Base-by-base conservation (phyloP, 139 green algal species). In the Chlamydomonas sphaeroides region DNA sequence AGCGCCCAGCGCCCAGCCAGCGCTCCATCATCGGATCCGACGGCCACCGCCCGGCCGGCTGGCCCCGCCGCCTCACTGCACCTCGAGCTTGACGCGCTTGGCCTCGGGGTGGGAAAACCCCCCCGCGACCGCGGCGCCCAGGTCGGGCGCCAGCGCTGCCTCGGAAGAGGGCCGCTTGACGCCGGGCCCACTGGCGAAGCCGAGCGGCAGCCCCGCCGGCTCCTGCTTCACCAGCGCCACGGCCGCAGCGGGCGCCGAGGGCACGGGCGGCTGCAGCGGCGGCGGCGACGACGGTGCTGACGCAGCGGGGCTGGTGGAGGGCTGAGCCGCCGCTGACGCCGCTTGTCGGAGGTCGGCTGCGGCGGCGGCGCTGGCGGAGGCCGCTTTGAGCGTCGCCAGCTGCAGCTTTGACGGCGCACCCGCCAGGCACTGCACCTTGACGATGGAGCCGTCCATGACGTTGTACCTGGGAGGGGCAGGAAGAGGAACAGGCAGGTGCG, bases 391-490 rank as follows among this genome's bases (percentile, higher is more conserved):
- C 17, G 33, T 68, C 26, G 79, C 42, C 17, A 65, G 33, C 41
- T 63, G 68, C 18, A 79, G 68, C 33, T 76, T 76, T 0, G 80
- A 66, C 14, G 80, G 80, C 25, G 59, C 80, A 0, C 80, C 80
- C 15, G 57, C 66, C 21, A 84, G 42, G 49, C 62, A 74, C 1
- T 83, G 61, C 39, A 87, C 84, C 78, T 90, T 90, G 23, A 92
- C 88, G 33, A 92, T 72, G 6, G 79, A 80, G 49, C 88, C 88
- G 10, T 88, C 83, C 69, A 86, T 85, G 14, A 92, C 85, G 56
- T 80, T 77, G 35, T 90, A 79, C 62, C 70, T 86, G 59, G 10
- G 25, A 56, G 26, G 6, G 28, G 26, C 20, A 1, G 2, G 26
- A 23, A 3, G 6, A 53, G 21, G 25, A 65, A 65, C 45, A 51